Base-by-base conservation (phyloP, 2,329 filamentous ascomycete species). In the Thermoascus crustaceus region DNA sequence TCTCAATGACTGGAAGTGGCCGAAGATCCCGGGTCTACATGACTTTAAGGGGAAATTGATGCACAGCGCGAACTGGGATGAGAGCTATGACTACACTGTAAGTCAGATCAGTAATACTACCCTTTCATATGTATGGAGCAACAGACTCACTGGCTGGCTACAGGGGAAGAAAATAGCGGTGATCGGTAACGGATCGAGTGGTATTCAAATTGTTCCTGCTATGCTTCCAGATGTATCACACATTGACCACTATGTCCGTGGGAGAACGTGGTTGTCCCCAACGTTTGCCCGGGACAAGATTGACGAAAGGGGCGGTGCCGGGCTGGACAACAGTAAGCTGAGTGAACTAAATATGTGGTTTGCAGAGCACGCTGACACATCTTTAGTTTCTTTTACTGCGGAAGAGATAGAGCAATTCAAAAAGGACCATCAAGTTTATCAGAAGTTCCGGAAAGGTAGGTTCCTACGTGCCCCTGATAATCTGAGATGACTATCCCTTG, bases 21-120 rank as follows among this genome's bases (percentile, higher is more conserved):
- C 60, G 34, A 24, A 44, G 3, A 56, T 57, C 10, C 38, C 38
- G 1, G 53, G 50, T 2, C 33, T 51, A 1, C 35, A 51, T 6
- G 32, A 37, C n/a, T 57, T 50, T 30, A 45, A 48, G 26, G 53
- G 51, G 9, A 57, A 60, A 32, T 39, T 69, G 4, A 43, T 68
- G 30, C 68, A 71, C 40, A 65, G 55, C 30, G 68, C 68, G 4
- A 36, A 32, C 4, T 71, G 66, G 64, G 60, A 66, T 30, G 49
- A 58, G 14, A 44, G 40, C 1, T 61, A 54, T 44, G 53, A 60
- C 22, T 53, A 58, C n/a, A n/a, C n/a, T n/a, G n/a, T 32, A 53
- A 34, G 10, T n/a, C n/a, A n/a, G n/a, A n/a, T n/a, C n/a, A n/a
- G 54, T 55, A 41, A 13, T 40, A n/a, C 5, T 9, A 1, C 7